These are phyloP conservation scores for Talaromyces verruculosus DNA, from an alignment of 2,329 filamentous ascomycete species.

Conservation along the genomic window DNA sequence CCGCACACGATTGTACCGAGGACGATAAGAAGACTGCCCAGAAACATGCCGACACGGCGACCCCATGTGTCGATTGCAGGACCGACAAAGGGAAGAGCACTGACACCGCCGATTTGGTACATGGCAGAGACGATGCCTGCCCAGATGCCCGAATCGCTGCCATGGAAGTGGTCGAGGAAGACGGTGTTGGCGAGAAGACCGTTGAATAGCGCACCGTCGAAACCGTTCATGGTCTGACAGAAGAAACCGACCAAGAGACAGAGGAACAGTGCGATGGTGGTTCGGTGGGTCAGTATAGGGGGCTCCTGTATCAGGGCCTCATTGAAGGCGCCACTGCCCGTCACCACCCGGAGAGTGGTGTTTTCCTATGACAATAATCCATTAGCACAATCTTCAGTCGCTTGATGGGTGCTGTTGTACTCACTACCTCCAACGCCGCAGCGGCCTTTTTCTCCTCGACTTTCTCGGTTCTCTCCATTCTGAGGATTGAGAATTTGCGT, in stretches of 20 bases:
- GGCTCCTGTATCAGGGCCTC: constrained; percentile 18
- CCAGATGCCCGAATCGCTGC: constrained; percentile 44
- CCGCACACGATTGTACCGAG: constrained; percentile 53
- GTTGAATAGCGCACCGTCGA: constrained; percentile 59
- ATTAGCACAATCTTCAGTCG: neutral
- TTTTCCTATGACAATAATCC: constrained; percentile 1
- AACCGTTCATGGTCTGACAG: constrained; percentile 58
- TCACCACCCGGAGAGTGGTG: constrained; percentile 2
- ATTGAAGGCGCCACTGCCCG: constrained; percentile 15
- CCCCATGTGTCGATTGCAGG: constrained; percentile 51
- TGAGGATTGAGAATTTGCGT: neutral
- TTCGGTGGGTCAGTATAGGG: constrained; percentile 11
- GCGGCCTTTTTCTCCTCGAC: neutral
- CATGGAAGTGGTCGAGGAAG: constrained; percentile 47
- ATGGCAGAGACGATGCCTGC: constrained; percentile 48
- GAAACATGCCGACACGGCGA: constrained; percentile 57
- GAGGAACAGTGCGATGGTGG: constrained; percentile 3
- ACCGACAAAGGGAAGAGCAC: constrained; percentile 50
- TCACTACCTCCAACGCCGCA: neutral
- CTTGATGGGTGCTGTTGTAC: neutral
- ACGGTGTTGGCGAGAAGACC: constrained; percentile 51
- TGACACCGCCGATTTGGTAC: constrained; percentile 51
- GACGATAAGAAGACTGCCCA: constrained; percentile 55
- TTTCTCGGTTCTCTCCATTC: neutral
- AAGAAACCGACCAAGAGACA: constrained; percentile 38